These are phyloP conservation scores for Trichoderma lentiforme DNA, from an alignment of 2,329 filamentous ascomycete species.

Conservation along the genomic window DNA sequence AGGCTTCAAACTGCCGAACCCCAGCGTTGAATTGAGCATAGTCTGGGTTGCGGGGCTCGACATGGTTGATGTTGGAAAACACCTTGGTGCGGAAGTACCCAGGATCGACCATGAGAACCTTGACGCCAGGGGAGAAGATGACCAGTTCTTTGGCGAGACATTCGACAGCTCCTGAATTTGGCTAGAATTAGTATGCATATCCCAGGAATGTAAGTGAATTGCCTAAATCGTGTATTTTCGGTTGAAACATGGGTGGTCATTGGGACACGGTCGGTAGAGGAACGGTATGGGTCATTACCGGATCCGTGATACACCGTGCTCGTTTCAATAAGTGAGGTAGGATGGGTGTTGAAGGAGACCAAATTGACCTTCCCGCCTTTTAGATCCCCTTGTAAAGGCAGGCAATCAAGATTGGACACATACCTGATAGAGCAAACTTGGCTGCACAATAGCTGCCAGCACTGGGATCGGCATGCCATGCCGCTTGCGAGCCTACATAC, in stretches of 20 bases:
- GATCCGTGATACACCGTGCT: background rate
- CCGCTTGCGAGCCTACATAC: slow-evolving; percentile 36
- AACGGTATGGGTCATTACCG: background rate
- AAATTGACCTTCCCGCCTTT: background rate
- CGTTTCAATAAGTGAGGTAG: background rate
- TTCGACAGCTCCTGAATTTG: slow-evolving; percentile 24
- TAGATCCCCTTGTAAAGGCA: background rate
- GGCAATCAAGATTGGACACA: background rate
- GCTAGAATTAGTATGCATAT: background rate
- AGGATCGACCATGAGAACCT: slow-evolving; percentile 38
- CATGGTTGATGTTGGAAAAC: slow-evolving; percentile 35
- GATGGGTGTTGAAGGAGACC: background rate
- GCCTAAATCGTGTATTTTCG: background rate
- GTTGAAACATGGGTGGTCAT: background rate
- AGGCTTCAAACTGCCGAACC: slow-evolving; percentile 22
- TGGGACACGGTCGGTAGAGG: background rate
- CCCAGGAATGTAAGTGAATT: background rate
- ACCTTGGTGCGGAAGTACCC: slow-evolving; percentile 40
- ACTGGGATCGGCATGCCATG: slow-evolving; percentile 32
- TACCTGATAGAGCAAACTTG: slow-evolving; percentile 34
- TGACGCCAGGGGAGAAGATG: slow-evolving; percentile 29
- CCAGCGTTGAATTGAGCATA: slow-evolving; percentile 33
- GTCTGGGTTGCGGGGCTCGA: slow-evolving; percentile 24
- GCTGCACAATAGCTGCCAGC: slow-evolving; percentile 32
- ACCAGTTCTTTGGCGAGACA: slow-evolving; percentile 27